Base-by-base conservation (phyloP, 225 moss, liverwort and hornwort genomes). In the Asterella californica region DNA sequence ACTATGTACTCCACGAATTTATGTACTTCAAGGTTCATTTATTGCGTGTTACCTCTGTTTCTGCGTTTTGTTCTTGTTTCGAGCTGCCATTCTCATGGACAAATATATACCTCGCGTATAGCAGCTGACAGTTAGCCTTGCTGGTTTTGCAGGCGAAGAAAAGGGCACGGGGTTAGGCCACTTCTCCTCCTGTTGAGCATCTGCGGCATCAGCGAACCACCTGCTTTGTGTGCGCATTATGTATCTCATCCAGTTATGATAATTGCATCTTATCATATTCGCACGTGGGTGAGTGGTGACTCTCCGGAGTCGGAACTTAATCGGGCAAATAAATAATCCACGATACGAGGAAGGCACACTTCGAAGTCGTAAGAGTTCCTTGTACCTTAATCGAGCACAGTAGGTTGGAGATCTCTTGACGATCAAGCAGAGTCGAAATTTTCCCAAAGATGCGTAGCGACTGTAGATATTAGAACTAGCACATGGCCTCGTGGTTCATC, bases 81-180 rank as follows among this genome's bases (percentile, higher is more conserved):
- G n/a, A n/a, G n/a, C n/a, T n/a, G n/a, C n/a, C n/a, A n/a, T n/a
- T n/a, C n/a, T n/a, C n/a, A n/a, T n/a, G n/a, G n/a, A n/a, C n/a
- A n/a, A n/a, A n/a, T n/a, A n/a, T 42, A 2, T 42, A 2, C 42
- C 42, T 42, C 42, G 42, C 7, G 7, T 3, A 42, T 42, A 42
- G 42, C 42, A 36, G 67, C 67, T 67, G 10, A 67, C 67, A 17
- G 17, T 32, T n/a, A 24, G 22, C 60, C 36, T 60, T 61, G 0
- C 37, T 36, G 38, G 67, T 50, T 21, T 54, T 50, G 57, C 79
- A 85, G 85, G 82, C n/a, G 36, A 85, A 85, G 82, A 85, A 85
- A 82, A 55, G 85, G 77, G 76, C 82, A 11, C 79, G 85, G 27
- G 71, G 79, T 73, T 85, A 50, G 70, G 25, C 0, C 24, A 29